A percentile compares a stretch with the other conserved stretches of the same genome.
These are phyloP conservation scores for Furcasterigmium sp. DNA, from an alignment of 2,329 filamentous ascomycete species.

Conservation along the genomic window DNA sequence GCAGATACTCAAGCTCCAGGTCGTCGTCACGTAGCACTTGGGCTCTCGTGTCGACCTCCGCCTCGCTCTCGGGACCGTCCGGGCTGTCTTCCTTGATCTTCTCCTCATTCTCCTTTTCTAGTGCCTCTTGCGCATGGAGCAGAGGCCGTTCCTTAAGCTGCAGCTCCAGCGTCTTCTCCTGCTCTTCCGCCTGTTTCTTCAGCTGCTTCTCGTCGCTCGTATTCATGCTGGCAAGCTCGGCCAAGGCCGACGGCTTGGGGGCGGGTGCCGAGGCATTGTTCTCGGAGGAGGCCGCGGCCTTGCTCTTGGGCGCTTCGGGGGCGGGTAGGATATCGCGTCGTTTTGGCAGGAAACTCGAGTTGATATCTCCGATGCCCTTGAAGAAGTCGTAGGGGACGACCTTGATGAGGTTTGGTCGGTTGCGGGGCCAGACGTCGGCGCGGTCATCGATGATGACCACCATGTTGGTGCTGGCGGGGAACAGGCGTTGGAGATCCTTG, in stretches of 20 bases:
- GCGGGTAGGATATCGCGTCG: slow-evolving; percentile 46
- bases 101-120: slow-evolving; percentile 78
- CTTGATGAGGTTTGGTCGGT: slow-evolving; percentile 88
- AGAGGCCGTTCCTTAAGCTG: slow-evolving; percentile 86
- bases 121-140: slow-evolving; percentile 83
- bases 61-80: slow-evolving; percentile 22
- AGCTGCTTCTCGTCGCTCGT: slow-evolving; percentile 62
- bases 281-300: slow-evolving; percentile 18
- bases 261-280: slow-evolving; percentile 3
- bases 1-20: slow-evolving; percentile 70
- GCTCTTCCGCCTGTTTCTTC: slow-evolving; percentile 73
- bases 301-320: slow-evolving; percentile 9
- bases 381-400: slow-evolving; percentile 97
- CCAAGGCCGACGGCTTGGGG: slow-evolving; percentile 46
- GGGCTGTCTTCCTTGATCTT: slow-evolving; percentile 44
- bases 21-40: slow-evolving; percentile 86
- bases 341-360: slow-evolving; percentile 93
- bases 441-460: slow-evolving; percentile 98
- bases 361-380: slow-evolving; percentile 96
- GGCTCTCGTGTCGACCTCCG: slow-evolving; percentile 39
- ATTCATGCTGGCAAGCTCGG: slow-evolving; percentile 72
- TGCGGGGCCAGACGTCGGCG: slow-evolving; percentile 89
- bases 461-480: slow-evolving; percentile 97
- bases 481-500: slow-evolving; percentile 85
- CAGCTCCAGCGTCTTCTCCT: slow-evolving; percentile 81